These are phyloP conservation scores for Crithidia thermophila DNA, from an alignment of 208 protist genomes.

Conservation along the genomic window DNA sequence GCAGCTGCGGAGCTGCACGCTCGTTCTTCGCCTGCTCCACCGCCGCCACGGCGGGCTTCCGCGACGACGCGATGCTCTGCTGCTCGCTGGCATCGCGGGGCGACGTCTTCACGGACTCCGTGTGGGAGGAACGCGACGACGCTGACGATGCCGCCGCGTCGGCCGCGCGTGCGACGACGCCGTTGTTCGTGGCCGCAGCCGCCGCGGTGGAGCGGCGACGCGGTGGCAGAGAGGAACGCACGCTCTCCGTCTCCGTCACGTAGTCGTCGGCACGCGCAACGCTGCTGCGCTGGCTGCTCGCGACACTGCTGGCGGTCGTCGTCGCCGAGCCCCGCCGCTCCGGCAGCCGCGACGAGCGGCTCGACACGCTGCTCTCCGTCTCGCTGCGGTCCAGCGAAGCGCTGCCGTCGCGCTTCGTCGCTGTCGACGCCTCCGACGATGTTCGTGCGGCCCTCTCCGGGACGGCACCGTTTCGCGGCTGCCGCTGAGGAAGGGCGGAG, in stretches of 20 bases:
- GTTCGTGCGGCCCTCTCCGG: background rate
- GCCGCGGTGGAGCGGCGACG: conserved; percentile 10
- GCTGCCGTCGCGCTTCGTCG: background rate
- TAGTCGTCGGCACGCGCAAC: background rate
- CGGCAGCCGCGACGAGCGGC: conserved; percentile 26
- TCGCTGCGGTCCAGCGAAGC: conserved; percentile 3
- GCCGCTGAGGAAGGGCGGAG: background rate
- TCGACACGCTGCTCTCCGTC: background rate
- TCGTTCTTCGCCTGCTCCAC: background rate
- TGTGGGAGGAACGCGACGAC: background rate
- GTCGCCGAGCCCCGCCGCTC: conserved; percentile 4
- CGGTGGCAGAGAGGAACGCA: conserved; percentile 24
- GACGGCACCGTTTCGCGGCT: background rate
- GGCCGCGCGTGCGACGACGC: background rate
- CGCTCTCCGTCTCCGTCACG: conserved; percentile 9
- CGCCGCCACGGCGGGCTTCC: background rate
- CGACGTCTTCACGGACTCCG: background rate
- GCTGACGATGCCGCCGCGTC: background rate
- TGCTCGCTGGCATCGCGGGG: background rate
- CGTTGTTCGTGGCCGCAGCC: background rate
- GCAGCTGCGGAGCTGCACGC: background rate
- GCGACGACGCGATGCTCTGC: background rate
- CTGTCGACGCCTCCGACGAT: background rate
- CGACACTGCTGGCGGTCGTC: background rate
- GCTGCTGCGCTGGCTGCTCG: background rate